Evolutionary conservation across 2,329 filamentous ascomycete species (phyloP), one percentile per base, ranked within the genome.

Genomic region (Penicillium brasilianum): DNA sequence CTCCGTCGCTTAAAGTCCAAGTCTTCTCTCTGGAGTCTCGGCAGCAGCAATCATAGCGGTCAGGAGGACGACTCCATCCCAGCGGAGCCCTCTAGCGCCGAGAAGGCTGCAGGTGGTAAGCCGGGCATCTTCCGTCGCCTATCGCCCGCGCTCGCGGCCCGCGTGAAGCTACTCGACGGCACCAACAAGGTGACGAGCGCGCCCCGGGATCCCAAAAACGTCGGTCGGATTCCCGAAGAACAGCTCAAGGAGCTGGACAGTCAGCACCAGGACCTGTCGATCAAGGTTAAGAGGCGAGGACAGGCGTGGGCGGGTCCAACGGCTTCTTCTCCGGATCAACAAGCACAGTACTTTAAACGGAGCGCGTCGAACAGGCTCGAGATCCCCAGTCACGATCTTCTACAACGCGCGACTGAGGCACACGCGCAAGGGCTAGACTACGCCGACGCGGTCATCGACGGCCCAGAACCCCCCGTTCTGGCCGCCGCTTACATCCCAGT

Each of bases 241-340:
- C 77, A 79, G 7, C 63, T 80, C 36, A 77, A 78, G 63, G 76
- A 76, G 63, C 68, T 80, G 9, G 77, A 80, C 58, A 76, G 61
- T 64, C 68, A 74, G 10, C 76, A 79, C 59, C 72, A 74, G 57
- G 69, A 78, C 53, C 65, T 74, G 10, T 79, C 78, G 6, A 75
- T 79, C 41, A 78, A 72, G 60, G 66, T 79, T 37, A 66, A 76
- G 57, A 76, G 66, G 66, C 74, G 69, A 57, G 77, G 77, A 30
- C 73, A 74, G 36, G 68, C 73, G 57, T 79, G 77, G 77, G 71
- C 69, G 66, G 72, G 65, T 46, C 48, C 69, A 11, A 32, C 46
- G 16, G 43, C 49, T 13, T 55, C 56, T 22, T 65, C 68, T 1
- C 62, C 67, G 59, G 48, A 50, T 57, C 55, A 43, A 32, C 51